phyloP scores from a whole-genome alignment of 2,329 filamentous ascomycete genomes.

The Orbilia quercus region DNA sequence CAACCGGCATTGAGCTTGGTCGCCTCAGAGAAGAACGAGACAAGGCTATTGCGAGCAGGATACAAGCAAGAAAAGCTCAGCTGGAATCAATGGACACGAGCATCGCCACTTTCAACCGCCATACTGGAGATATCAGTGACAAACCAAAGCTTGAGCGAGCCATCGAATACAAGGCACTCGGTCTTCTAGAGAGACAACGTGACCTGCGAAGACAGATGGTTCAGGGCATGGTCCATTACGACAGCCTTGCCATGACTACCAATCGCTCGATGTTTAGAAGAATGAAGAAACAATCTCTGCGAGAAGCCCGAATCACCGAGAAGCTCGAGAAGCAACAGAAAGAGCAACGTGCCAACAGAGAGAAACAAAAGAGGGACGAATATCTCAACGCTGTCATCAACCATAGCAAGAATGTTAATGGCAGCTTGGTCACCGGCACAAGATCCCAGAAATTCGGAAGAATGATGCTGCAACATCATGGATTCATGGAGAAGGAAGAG shows the following conservation, averaged over 20 bases:
- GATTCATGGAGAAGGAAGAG: slow-evolving; percentile 98
- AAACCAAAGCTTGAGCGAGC: slow-evolving; percentile 86
- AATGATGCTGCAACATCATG: slow-evolving; percentile 88
- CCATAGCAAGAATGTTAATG: slow-evolving; percentile 81
- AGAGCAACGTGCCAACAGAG: slow-evolving; percentile 91
- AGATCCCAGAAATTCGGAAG: slow-evolving; percentile 87
- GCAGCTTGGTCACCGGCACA: slow-evolving; percentile 64
- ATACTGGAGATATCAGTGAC: slow-evolving; percentile 64
- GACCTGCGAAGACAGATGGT: slow-evolving; percentile 86
- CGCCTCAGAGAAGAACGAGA: slow-evolving; percentile 87
- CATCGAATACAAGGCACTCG: slow-evolving; percentile 94
- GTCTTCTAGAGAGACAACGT: slow-evolving; percentile 87
- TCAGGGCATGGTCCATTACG: slow-evolving; percentile 91
- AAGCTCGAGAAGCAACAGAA: slow-evolving; percentile 99
- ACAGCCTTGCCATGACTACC: slow-evolving; percentile 96
- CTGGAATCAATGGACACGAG: slow-evolving; percentile 77
- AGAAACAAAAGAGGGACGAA: slow-evolving; percentile 96
- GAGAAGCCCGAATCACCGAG: slow-evolving; percentile 96
- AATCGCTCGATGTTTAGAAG: slow-evolving; percentile 90
- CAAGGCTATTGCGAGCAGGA: slow-evolving; percentile 86
- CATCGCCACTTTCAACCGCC: slow-evolving; percentile 68
- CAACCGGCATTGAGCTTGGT: slow-evolving; percentile 86
- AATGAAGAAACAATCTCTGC: slow-evolving; percentile 95
- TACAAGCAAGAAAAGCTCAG: slow-evolving; percentile 84
- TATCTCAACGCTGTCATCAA: slow-evolving; percentile 87